These are phyloP conservation scores for Fusarium siculi DNA, from an alignment of 2,329 filamentous ascomycete genomes.

Conservation along the genomic window DNA sequence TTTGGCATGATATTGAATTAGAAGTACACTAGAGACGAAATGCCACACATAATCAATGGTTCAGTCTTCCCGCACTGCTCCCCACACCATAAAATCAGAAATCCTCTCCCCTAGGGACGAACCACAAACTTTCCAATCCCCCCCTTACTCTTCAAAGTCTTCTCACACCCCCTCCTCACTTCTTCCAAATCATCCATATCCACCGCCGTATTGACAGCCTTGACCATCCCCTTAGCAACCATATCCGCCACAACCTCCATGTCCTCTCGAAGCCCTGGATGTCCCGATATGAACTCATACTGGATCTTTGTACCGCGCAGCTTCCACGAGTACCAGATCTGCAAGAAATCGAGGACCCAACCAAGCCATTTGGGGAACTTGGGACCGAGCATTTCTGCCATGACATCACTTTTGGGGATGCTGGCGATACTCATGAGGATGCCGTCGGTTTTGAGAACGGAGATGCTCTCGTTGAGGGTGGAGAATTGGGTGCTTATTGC, in stretches of 20 bases:
- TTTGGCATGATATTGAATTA: neutral
- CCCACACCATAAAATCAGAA: too few species aligned
- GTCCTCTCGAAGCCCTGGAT: constrained; percentile 54
- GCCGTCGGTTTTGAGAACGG: constrained; percentile 52
- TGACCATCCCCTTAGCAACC: constrained; percentile 56
- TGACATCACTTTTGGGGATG: constrained; percentile 46
- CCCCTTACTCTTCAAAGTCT: constrained; percentile 46
- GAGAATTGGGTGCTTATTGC: constrained; percentile 59
- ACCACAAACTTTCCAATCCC: constrained; percentile 46
- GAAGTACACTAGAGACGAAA: neutral
- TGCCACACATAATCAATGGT: neutral
- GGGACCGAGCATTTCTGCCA: constrained; percentile 47
- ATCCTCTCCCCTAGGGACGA: constrained; percentile 14
- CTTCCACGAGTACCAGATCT: constrained; percentile 55
- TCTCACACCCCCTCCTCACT: constrained; percentile 54
- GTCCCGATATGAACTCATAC: constrained; percentile 58
- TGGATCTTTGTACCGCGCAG: constrained; percentile 57
- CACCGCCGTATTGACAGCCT: constrained; percentile 54
- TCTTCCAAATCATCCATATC: constrained; percentile 56
- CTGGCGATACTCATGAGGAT: constrained; percentile 56
- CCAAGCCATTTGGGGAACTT: constrained; percentile 53
- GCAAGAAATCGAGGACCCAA: constrained; percentile 49
- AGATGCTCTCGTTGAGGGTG: constrained; percentile 53
- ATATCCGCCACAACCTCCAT: constrained; percentile 55
- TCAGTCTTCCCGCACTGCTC: neutral